A percentile compares a stretch with the other conserved stretches of the same genome.
Conservation (phyloP, 257 asterid species). For the Lavandula angustifolia region DNA sequence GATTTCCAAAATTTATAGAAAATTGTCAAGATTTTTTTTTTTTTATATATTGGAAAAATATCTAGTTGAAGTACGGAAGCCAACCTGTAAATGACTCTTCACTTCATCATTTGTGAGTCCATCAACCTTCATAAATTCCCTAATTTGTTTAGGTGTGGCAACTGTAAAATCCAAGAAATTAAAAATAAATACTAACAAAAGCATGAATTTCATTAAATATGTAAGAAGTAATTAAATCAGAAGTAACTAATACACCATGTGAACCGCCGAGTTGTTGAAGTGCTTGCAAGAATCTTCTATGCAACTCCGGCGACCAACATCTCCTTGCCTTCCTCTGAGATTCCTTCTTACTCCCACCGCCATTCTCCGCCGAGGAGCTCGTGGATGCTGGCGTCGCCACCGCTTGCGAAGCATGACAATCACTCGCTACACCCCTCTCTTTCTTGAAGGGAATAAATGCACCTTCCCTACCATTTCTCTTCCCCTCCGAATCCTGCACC, state of each 20-base stretch:
- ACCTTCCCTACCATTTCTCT: slow-evolving; percentile 45
- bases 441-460: slow-evolving; percentile 58
- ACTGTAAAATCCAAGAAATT: slow-evolving; percentile 26
- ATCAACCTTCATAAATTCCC: slow-evolving; percentile 74
- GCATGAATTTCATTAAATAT: neutral
- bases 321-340: slow-evolving; percentile 55
- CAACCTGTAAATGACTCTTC: slow-evolving; percentile 73
- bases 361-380: slow-evolving; percentile 50
- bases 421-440: slow-evolving; percentile 32
- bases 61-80: slow-evolving; percentile 7
- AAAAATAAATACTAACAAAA: neutral
- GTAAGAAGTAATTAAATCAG: neutral
- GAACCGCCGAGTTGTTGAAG: slow-evolving; percentile 69
- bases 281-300: slow-evolving; percentile 60
- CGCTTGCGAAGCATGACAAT: neutral
- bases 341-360: slow-evolving; percentile 43
- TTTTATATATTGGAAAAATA: too few species aligned
- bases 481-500: slow-evolving; percentile 44
- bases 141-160: slow-evolving; percentile 71
- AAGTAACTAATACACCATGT: slow-evolving; percentile 42
- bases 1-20: too few species aligned
- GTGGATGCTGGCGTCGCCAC: slow-evolving; percentile 33
- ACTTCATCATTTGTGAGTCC: slow-evolving; percentile 78
- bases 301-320: slow-evolving; percentile 73
- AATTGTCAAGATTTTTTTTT: too few species aligned